Evolutionary conservation across 1,139 yeast genomes (phyloP), one percentile per base, ranked within the genome.

Genomic region (Candida labiduridarum): DNA sequence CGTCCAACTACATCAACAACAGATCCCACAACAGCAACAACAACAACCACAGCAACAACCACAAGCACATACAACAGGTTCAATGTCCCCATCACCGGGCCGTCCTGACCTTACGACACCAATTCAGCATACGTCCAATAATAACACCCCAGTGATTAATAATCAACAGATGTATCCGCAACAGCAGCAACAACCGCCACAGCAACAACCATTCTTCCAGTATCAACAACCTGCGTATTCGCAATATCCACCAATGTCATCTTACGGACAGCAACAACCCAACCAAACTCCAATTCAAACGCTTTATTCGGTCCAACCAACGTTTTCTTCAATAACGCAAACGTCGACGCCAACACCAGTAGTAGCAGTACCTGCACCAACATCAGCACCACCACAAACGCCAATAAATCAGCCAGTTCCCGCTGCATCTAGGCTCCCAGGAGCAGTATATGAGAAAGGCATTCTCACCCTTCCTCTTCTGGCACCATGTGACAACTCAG

Each of bases 381-480:
- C 1, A 25, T 25, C 18, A 6, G 36, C 18, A 14, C 18, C 15
- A 14, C 2, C 36, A 34, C 18, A 2, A 34, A 16, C 9, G 5
- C 36, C 36, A 14, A 34, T 34, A 19, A 16, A 11, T 6, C 36
- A 34, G 10, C 36, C 9, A 8, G 18, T 10, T 14, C 3, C 16
- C 11, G 16, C 18, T 8, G 18, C 16, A 14, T 7, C 18, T 34
- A n/a, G 16, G 14, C 11, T 36, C n/a, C 14, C 18, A 9, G 41
- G 41, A 2, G 41, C 29, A 4, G 30, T 12, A 9, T 38, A 38
- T 39, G 66, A 63, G 14, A 61, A 60, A 44, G 64, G 31, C 14
- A 29, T 40, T 27, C 34, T 29, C 8, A 27, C 43, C 3, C 43
- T 40, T 40, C 34, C 34, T 11, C 15, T 27, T 27, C 11, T 10